Conservation (phyloP, 1,284 basidiomycete species). For the Ganoderma multipileum region DNA sequence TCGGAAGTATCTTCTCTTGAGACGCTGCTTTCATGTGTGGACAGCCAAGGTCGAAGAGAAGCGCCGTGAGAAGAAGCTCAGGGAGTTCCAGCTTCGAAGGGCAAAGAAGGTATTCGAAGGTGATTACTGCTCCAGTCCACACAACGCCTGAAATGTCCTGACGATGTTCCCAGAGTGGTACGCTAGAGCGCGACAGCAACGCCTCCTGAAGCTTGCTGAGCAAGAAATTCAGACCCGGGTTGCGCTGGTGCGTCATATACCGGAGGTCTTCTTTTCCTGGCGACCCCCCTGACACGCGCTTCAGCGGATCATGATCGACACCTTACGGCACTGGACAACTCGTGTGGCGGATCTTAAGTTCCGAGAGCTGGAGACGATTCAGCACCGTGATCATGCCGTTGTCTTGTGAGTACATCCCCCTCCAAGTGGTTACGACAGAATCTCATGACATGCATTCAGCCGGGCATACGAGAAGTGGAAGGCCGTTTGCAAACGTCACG, state of each 20-base stretch:
- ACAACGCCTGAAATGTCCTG: constrained; percentile 9
- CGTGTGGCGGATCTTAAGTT: constrained; percentile 75
- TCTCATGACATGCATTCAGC: constrained; percentile 1
- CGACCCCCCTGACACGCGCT: neutral
- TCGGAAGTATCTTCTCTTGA: constrained; percentile 58
- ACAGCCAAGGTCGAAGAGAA: constrained; percentile 54
- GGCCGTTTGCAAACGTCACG: constrained; percentile 60
- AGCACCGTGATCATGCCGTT: constrained; percentile 53
- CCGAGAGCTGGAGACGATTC: constrained; percentile 67
- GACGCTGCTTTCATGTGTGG: constrained; percentile 62
- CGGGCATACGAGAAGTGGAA: constrained; percentile 73
- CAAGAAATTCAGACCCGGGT: constrained; percentile 47
- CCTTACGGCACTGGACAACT: constrained; percentile 69
- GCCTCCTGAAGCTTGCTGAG: constrained; percentile 48
- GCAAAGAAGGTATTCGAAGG: constrained; percentile 53
- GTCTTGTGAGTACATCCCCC: constrained; percentile 49
- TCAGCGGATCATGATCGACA: constrained; percentile 58
- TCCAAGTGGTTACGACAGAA: neutral
- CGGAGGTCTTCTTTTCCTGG: neutral
- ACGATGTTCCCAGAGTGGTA: constrained; percentile 54
- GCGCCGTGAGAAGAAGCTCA: constrained; percentile 54
- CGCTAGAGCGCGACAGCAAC: constrained; percentile 44
- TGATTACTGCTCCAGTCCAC: constrained; percentile 37
- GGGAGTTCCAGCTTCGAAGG: constrained; percentile 48
- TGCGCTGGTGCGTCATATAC: constrained; percentile 45